phyloP scores from a whole-genome alignment of 2,329 filamentous ascomycete genomes.

The Beauveria asiatica region DNA sequence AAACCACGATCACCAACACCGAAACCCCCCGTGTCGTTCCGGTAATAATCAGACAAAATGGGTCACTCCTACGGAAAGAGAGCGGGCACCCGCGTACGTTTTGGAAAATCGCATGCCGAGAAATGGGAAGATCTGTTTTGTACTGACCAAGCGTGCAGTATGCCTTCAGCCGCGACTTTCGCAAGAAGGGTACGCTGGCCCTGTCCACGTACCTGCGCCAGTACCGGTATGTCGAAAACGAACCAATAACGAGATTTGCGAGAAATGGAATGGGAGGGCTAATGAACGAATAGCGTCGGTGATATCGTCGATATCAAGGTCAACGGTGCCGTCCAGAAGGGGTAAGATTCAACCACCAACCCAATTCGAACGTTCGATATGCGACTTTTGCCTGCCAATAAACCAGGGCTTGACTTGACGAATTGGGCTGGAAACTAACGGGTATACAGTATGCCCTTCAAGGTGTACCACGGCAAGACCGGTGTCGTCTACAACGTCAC shows the following conservation, averaged over 20 bases:
- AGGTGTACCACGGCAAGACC: slow-evolving; percentile 99
- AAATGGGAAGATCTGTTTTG: slow-evolving; percentile 11
- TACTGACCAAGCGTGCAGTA: slow-evolving; percentile 44
- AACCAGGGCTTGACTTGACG: not conserved
- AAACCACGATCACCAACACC: slow-evolving; percentile 37
- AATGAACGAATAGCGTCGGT: slow-evolving; percentile 58
- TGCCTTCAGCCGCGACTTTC: slow-evolving; percentile 91
- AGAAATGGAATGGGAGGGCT: slow-evolving; percentile 24
- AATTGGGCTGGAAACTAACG: slow-evolving; percentile 24
- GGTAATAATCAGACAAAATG: slow-evolving; percentile 54
- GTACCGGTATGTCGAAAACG: slow-evolving; percentile 57
- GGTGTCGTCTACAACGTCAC: slow-evolving; percentile 98
- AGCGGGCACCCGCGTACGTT: slow-evolving; percentile 73
- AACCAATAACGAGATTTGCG: slow-evolving; percentile 25
- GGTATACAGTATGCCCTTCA: slow-evolving; percentile 79
- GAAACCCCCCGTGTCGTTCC: slow-evolving; percentile 23
- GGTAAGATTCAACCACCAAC: slow-evolving; percentile 47
- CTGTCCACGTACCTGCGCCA: slow-evolving; percentile 90
- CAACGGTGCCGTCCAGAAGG: slow-evolving; percentile 98
- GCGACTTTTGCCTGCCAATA: not conserved
- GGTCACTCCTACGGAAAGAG: slow-evolving; percentile 83
- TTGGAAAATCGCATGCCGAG: slow-evolving; percentile 9
- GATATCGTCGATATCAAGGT: slow-evolving; percentile 98
- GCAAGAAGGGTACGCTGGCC: slow-evolving; percentile 88
- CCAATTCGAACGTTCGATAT: not conserved